These are phyloP conservation scores for Inga laurina DNA, from an alignment of 306 rosid species.

Conservation along the genomic window DNA sequence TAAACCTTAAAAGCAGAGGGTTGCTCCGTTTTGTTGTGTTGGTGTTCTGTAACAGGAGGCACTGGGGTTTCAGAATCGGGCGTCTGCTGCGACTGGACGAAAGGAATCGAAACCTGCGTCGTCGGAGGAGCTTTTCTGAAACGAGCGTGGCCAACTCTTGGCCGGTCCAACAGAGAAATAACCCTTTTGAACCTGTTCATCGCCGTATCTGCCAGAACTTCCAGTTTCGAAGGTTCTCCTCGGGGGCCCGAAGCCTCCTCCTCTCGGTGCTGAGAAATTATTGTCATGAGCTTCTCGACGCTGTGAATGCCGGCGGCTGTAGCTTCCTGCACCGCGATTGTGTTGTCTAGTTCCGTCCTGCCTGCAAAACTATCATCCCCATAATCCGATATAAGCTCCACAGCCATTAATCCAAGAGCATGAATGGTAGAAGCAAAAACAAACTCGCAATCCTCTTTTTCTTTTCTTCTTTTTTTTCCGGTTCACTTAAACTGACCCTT, in stretches of 20 bases:
- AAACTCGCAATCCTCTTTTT: background rate
- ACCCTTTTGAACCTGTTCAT: conserved; percentile 68
- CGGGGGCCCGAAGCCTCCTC: conserved; percentile 7
- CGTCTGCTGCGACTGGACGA: conserved; percentile 16
- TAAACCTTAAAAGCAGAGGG: conserved; percentile 72
- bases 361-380: conserved; percentile 32
- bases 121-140: conserved; percentile 56
- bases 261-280: conserved; percentile 40
- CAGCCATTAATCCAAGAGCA: conserved; percentile 40
- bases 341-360: conserved; percentile 24
- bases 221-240: conserved; percentile 24
- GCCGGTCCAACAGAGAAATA: conserved; percentile 56
- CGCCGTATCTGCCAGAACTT: conserved; percentile 55
- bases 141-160: conserved; percentile 78
- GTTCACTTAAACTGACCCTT: background rate
- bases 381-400: conserved; percentile 47
- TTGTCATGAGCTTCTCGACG: conserved; percentile 61
- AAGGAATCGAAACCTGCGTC: conserved; percentile 15
- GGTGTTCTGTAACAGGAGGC: background rate
- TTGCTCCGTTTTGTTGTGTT: conserved; percentile 28
- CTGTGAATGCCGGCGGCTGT: conserved; percentile 72
- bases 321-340: conserved; percentile 58
- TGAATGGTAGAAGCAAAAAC: background rate
- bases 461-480: background rate
- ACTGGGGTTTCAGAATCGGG: conserved; percentile 13